Percentiles rank a stretch among this genome's conserved stretches.
phyloP scores from a whole-genome alignment of 2,329 filamentous ascomycete species.

The Beauveria bassiana region DNA sequence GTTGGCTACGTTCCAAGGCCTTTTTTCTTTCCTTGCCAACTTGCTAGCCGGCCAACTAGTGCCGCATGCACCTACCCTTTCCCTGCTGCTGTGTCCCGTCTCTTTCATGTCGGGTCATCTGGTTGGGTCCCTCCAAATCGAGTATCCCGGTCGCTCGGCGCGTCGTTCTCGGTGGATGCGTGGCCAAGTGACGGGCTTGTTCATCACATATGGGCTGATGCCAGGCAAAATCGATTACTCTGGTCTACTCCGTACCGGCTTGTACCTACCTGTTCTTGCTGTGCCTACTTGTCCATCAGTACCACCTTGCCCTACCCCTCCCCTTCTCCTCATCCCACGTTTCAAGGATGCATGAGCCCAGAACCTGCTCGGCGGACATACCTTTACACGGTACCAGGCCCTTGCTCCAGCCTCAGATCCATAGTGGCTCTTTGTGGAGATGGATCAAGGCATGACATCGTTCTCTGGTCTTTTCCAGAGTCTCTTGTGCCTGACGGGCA shows the following conservation, averaged over 20 bases:
- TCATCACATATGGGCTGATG: neutral
- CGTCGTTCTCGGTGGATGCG: neutral
- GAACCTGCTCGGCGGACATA: neutral
- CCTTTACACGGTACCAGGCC: neutral
- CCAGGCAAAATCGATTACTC: neutral
- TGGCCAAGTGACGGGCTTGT: neutral
- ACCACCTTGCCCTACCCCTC: neutral
- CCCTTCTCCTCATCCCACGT: neutral
- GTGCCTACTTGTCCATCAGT: no score
- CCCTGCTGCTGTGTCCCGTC: neutral
- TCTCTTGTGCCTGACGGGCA: neutral
- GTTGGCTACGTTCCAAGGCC: neutral
- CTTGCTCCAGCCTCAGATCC: neutral
- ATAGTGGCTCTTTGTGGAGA: neutral
- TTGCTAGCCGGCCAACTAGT: neutral
- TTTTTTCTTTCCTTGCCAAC: neutral
- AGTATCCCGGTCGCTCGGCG: constrained; percentile 3
- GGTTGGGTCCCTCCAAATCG: neutral
- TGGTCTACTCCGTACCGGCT: neutral
- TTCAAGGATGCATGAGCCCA: neutral
- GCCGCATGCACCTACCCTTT: neutral
- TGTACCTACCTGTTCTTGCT: no score
- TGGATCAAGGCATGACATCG: neutral
- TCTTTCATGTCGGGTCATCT: neutral
- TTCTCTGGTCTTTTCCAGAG: neutral